Evolutionary conservation across 2,329 filamentous ascomycete species (phyloP).

Genomic region (Neopestalotiopsis rosae): DNA sequence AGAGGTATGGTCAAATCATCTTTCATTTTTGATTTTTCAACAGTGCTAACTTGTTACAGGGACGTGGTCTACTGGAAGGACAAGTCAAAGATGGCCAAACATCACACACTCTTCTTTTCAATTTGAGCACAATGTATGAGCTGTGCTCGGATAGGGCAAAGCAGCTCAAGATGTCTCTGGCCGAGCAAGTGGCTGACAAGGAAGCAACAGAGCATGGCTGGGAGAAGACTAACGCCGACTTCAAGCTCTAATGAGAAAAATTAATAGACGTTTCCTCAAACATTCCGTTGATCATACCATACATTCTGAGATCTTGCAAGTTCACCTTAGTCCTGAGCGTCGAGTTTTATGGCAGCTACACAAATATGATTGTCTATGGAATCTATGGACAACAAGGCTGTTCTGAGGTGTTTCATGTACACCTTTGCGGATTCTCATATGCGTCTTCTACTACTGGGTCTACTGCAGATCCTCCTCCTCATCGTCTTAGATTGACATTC

Average conservation of each 20-base stretch:
- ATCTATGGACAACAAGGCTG: neutral
- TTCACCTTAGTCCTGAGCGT: too few relatives aligned
- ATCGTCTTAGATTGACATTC: neutral
- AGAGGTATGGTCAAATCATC: slow-evolving; percentile 55
- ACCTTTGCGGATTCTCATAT: neutral
- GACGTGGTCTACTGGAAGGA: slow-evolving; percentile 68
- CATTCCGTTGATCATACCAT: neutral
- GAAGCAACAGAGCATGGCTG: slow-evolving; percentile 64
- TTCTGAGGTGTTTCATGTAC: neutral
- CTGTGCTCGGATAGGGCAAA: slow-evolving; percentile 81
- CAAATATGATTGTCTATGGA: neutral
- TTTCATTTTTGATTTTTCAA: slow-evolving; percentile 2
- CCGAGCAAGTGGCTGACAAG: slow-evolving; percentile 70
- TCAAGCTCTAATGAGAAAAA: slow-evolving; percentile 65
- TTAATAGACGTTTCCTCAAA: neutral
- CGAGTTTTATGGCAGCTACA: too few relatives aligned
- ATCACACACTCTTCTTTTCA: slow-evolving; percentile 86
- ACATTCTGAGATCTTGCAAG: neutral
- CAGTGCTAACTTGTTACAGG: slow-evolving; percentile 48
- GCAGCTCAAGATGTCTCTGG: slow-evolving; percentile 72
- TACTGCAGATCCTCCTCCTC: slow-evolving; percentile 9
- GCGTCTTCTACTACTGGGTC: neutral
- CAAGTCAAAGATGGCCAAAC: slow-evolving; percentile 67
- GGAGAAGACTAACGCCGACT: slow-evolving; percentile 75
- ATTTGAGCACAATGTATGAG: slow-evolving; percentile 90